Conservation (phyloP, 495 filamentous ascomycete species). For the Parathielavia appendiculata region DNA sequence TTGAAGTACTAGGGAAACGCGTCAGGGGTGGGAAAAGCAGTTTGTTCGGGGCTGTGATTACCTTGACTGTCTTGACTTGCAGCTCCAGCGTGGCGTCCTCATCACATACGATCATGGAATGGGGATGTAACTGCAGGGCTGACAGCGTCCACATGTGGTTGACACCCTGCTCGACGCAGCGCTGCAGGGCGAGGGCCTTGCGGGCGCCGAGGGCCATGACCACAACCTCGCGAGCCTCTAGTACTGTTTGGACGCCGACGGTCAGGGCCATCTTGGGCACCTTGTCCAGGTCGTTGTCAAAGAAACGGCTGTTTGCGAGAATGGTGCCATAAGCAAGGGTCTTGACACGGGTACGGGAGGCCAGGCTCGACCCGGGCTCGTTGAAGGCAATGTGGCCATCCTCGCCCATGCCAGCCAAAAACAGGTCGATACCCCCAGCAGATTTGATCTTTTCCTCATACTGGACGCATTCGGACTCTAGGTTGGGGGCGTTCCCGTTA, state of each 20-base stretch:
- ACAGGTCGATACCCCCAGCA: constrained; percentile 76
- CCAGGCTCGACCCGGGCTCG: constrained; percentile 76
- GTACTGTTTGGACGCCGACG: constrained; percentile 80
- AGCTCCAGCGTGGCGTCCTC: constrained; percentile 80
- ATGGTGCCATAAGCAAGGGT: constrained; percentile 85
- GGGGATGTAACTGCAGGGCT: constrained; percentile 70
- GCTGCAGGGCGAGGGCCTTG: constrained; percentile 75
- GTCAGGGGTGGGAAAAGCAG: neutral
- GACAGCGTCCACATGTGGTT: constrained; percentile 91
- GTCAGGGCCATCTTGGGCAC: constrained; percentile 82
- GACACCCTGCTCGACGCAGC: constrained; percentile 73
- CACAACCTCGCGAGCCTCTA: constrained; percentile 77
- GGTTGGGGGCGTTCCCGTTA: constrained; percentile 72
- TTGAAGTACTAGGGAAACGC: constrained; percentile 55
- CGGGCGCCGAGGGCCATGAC: constrained; percentile 75
- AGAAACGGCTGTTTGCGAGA: constrained; percentile 79
- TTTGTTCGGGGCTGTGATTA: constrained; percentile 21
- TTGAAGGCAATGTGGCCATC: constrained; percentile 91
- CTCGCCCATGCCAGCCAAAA: constrained; percentile 77
- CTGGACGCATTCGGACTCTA: constrained; percentile 67
- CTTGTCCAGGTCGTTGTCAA: constrained; percentile 62
- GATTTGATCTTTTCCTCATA: constrained; percentile 76
- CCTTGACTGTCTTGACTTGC: constrained; percentile 81
- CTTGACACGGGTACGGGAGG: constrained; percentile 76
- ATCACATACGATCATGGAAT: constrained; percentile 76